These are phyloP conservation scores for Hyphodiscus sp. DNA, from an alignment of 2,329 filamentous ascomycete genomes.

Conservation along the genomic window DNA sequence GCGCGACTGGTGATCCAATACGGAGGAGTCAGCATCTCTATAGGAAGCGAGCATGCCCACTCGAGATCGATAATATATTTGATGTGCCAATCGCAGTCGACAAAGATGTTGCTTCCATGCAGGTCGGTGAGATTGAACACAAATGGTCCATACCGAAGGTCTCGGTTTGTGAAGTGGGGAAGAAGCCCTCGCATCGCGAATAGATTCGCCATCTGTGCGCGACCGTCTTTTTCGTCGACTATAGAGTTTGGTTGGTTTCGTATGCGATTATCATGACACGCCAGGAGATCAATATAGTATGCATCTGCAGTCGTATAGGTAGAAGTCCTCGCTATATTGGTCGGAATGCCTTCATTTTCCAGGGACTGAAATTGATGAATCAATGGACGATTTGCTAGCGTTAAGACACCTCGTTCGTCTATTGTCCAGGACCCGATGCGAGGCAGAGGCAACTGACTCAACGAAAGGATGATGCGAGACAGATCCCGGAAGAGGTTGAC, in stretches of 20 bases:
- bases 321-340: slow-evolving; percentile 27
- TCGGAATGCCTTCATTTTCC: slow-evolving; percentile 31
- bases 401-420: no score
- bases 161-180: slow-evolving; percentile 17
- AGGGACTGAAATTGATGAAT: no score
- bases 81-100: slow-evolving; percentile 31
- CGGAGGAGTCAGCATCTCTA: slow-evolving; percentile 27
- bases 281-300: slow-evolving; percentile 29
- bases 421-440: no score
- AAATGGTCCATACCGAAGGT: slow-evolving; percentile 29
- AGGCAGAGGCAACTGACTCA: no score
- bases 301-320: slow-evolving; percentile 30
- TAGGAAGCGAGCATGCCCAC: slow-evolving; percentile 27
- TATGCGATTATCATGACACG: slow-evolving; percentile 31
- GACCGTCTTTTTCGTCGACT: slow-evolving; percentile 24
- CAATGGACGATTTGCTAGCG: no score
- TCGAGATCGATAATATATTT: slow-evolving; percentile 31
- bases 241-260: slow-evolving; percentile 31
- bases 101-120: slow-evolving; percentile 35
- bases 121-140: slow-evolving; percentile 33
- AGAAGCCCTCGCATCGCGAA: slow-evolving; percentile 25
- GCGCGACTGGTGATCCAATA: slow-evolving; percentile 26
- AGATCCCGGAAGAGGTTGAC: no score
- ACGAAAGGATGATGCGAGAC: no score
- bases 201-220: slow-evolving; percentile 28